Conservation (phyloP, 1,284 basidiomycete genomes). For the Phenoliferia sp. region DNA sequence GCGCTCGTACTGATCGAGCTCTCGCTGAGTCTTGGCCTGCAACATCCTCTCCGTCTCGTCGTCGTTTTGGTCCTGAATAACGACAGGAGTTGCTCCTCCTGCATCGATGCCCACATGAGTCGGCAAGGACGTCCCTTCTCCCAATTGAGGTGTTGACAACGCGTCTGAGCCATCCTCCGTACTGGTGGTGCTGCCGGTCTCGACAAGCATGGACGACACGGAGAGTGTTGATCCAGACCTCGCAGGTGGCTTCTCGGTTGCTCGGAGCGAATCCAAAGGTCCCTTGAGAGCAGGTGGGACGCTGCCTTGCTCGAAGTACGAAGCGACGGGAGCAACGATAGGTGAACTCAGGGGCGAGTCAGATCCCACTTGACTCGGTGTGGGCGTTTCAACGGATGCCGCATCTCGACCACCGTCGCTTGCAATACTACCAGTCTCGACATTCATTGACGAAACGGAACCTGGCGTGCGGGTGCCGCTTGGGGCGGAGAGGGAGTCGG, state of each 20-base stretch:
- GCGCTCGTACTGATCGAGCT: conserved; percentile 20
- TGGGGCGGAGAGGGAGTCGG: not conserved
- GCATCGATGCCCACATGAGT: too few relatives aligned
- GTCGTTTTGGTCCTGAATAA: not conserved
- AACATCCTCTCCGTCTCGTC: conserved; percentile 11
- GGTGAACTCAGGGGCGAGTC: conserved; percentile 11
- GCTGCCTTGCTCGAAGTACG: not conserved
- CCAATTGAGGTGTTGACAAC: too few relatives aligned
- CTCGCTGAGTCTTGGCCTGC: conserved; percentile 2
- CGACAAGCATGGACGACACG: conserved; percentile 25
- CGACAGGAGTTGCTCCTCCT: not conserved
- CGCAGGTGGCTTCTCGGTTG: not conserved
- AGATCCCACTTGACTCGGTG: conserved; percentile 3
- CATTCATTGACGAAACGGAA: conserved; percentile 26
- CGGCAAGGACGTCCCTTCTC: too few relatives aligned
- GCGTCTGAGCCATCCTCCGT: not conserved
- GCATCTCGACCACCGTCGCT: conserved; percentile 11
- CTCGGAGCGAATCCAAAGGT: conserved; percentile 11
- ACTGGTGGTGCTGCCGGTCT: conserved; percentile 7
- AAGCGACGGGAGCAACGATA: not conserved
- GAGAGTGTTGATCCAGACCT: conserved; percentile 14
- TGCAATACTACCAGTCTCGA: conserved; percentile 25
- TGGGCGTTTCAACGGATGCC: not conserved
- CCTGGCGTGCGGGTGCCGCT: conserved; percentile 15
- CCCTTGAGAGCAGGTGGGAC: not conserved